A percentile compares a stretch with the other conserved stretches of the same genome.
Evolutionary conservation across 2,329 filamentous ascomycete genomes (phyloP).

Genomic region (Arthrobotrys iridis): DNA sequence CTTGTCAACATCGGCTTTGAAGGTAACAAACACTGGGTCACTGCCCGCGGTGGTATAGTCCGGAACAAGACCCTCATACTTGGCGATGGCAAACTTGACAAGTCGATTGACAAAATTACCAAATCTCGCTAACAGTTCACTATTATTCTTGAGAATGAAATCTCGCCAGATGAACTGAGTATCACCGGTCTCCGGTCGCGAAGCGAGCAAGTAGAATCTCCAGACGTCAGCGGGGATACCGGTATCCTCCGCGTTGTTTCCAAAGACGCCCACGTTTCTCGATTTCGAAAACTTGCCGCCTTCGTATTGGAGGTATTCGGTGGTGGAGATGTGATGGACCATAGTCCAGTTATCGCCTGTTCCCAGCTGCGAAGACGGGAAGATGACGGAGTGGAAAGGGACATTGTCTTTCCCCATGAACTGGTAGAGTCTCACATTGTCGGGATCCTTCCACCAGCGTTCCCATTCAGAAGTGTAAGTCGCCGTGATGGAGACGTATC

Average conservation of each 20-base stretch:
- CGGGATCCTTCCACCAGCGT: slow-evolving; percentile 91
- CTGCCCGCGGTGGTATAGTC: slow-evolving; percentile 70
- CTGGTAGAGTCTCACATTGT: slow-evolving; percentile 88
- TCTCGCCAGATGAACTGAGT: slow-evolving; percentile 89
- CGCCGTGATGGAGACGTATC: slow-evolving; percentile 93
- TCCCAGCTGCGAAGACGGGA: slow-evolving; percentile 86
- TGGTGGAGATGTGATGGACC: slow-evolving; percentile 86
- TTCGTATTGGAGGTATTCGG: slow-evolving; percentile 89
- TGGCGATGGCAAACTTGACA: slow-evolving; percentile 79
- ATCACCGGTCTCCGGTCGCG: slow-evolving; percentile 84
- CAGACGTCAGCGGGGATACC: slow-evolving; percentile 88
- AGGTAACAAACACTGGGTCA: slow-evolving; percentile 57
- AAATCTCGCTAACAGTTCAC: slow-evolving; percentile 79
- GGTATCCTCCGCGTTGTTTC: slow-evolving; percentile 86
- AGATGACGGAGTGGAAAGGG: slow-evolving; percentile 88
- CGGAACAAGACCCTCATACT: slow-evolving; percentile 76
- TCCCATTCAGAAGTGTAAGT: slow-evolving; percentile 91
- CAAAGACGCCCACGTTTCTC: slow-evolving; percentile 87
- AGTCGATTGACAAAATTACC: slow-evolving; percentile 78
- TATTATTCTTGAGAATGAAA: slow-evolving; percentile 87
- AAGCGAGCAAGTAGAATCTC: slow-evolving; percentile 88
- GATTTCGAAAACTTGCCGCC: slow-evolving; percentile 93
- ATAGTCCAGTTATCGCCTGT: slow-evolving; percentile 88
- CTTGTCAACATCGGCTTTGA: slow-evolving; percentile 72
- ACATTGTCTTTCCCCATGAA: slow-evolving; percentile 96